phyloP scores from a whole-genome alignment of 495 filamentous ascomycete species.

The Penicillium atrosanguineum region DNA sequence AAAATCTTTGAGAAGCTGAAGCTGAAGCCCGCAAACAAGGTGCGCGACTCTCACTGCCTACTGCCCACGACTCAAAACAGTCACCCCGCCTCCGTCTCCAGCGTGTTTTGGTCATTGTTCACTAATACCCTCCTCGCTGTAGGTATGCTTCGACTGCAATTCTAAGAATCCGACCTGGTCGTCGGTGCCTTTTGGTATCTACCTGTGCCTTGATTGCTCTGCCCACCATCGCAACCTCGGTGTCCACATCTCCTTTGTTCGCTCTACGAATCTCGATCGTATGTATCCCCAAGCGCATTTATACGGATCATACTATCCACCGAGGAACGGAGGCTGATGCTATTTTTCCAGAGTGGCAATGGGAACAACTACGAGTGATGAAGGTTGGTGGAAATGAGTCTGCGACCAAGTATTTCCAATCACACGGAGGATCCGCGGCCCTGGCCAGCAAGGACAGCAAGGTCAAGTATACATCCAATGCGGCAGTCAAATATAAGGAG shows the following conservation, averaged over 20 bases:
- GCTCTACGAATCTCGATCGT: conserved; percentile 98
- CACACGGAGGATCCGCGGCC: conserved; percentile 88
- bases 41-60: conserved; percentile 34
- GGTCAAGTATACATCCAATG: conserved; percentile 89
- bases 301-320: not conserved
- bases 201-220: conserved; percentile 96
- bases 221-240: conserved; percentile 88
- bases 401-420: conserved; percentile 95
- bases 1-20: conserved; percentile 98
- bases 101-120: conserved; percentile 16
- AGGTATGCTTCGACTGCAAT: conserved; percentile 97
- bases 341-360: conserved; percentile 82
- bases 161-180: conserved; percentile 98
- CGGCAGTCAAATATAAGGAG: conserved; percentile 94
- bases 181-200: conserved; percentile 95
- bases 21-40: conserved; percentile 90
- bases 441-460: conserved; percentile 94
- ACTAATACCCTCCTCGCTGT: conserved; percentile 19
- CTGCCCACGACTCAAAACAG: not conserved
- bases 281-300: conserved; percentile 40
- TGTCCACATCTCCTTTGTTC: conserved; percentile 96
- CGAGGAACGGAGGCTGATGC: conserved; percentile 17
- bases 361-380: conserved; percentile 97
- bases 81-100: conserved; percentile 21
- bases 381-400: conserved; percentile 98